phyloP scores from a whole-genome alignment of 768 basidiomycete species.

The Mycena alexandri region DNA sequence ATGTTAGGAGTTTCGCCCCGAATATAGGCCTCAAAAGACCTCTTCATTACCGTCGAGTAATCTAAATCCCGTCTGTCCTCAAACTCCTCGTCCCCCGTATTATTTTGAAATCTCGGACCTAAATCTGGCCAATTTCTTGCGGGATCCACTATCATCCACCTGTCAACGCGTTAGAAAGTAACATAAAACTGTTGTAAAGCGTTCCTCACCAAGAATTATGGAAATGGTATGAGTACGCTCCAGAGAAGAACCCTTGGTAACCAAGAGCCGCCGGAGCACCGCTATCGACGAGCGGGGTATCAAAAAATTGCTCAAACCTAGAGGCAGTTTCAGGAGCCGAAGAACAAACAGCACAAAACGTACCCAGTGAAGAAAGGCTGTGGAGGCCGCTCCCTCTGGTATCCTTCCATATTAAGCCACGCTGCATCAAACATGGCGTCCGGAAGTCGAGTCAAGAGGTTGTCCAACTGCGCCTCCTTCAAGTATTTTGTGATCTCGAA shows the following conservation, averaged over 20 bases:
- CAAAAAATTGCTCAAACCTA: constrained; percentile 92
- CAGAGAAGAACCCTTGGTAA: constrained; percentile 95
- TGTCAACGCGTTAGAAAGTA: constrained; percentile 45
- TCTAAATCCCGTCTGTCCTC: constrained; percentile 76
- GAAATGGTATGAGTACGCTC: constrained; percentile 96
- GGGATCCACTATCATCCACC: constrained; percentile 97
- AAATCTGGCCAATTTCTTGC: constrained; percentile 96
- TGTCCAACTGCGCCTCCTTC: constrained; percentile 89
- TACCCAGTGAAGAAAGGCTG: constrained; percentile 96
- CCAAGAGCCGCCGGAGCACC: constrained; percentile 90
- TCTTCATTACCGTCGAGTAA: constrained; percentile 95
- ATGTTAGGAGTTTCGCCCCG: constrained; percentile 93
- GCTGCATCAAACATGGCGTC: constrained; percentile 97
- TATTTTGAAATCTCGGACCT: constrained; percentile 58
- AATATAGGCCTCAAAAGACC: constrained; percentile 94
- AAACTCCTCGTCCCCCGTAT: constrained; percentile 54
- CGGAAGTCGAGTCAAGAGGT: constrained; percentile 88
- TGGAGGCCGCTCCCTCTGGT: constrained; percentile 92
- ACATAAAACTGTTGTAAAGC: not conserved
- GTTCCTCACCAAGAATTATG: constrained; percentile 86
- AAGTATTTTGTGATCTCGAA: constrained; percentile 94
- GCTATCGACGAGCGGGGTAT: constrained; percentile 77
- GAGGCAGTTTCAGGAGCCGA: constrained; percentile 7
- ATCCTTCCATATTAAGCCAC: constrained; percentile 94
- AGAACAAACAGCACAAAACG: constrained; percentile 39